A percentile compares a stretch with the other conserved stretches of the same genome.
Evolutionary conservation across 768 basidiomycete species (phyloP).

Genomic region (Boletus vinaceobasis): DNA sequence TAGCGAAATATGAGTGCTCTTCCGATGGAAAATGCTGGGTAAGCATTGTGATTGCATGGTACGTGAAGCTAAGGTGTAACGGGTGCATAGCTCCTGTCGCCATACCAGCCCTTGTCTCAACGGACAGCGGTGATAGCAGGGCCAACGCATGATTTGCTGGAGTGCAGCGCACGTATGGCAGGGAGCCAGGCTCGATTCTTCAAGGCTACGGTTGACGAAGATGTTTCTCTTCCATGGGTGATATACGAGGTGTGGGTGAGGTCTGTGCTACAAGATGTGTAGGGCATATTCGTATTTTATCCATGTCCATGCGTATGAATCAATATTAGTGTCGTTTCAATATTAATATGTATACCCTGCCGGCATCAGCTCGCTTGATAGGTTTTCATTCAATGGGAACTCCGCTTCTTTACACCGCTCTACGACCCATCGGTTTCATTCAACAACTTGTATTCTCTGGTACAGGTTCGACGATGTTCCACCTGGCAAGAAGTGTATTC

Average conservation of each 20-base stretch:
- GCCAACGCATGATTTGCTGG: slow-evolving; percentile 11
- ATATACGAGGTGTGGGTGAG: slow-evolving; percentile 43
- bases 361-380: neutral
- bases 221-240: slow-evolving; percentile 33
- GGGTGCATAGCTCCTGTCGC: slow-evolving; percentile 14
- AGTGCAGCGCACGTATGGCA: slow-evolving; percentile 25
- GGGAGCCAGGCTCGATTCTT: slow-evolving; percentile 26
- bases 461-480: slow-evolving; percentile 20
- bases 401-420: slow-evolving; percentile 20
- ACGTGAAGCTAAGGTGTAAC: neutral
- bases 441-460: slow-evolving; percentile 1
- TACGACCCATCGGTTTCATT: slow-evolving; percentile 5
- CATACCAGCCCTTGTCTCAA: slow-evolving; percentile 8
- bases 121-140: neutral
- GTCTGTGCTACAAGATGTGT: slow-evolving; percentile 10
- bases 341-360: neutral
- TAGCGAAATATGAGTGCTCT: slow-evolving; percentile 30
- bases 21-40: slow-evolving; percentile 33
- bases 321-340: neutral
- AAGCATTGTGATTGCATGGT: slow-evolving; percentile 5
- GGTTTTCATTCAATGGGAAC: slow-evolving; percentile 6
- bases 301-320: neutral
- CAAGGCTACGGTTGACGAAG: slow-evolving; percentile 25
- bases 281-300: neutral
- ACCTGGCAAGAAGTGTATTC: slow-evolving; percentile 13